phyloP scores from a whole-genome alignment of 352 stramenopile species.

The Phytophthora quininea region DNA sequence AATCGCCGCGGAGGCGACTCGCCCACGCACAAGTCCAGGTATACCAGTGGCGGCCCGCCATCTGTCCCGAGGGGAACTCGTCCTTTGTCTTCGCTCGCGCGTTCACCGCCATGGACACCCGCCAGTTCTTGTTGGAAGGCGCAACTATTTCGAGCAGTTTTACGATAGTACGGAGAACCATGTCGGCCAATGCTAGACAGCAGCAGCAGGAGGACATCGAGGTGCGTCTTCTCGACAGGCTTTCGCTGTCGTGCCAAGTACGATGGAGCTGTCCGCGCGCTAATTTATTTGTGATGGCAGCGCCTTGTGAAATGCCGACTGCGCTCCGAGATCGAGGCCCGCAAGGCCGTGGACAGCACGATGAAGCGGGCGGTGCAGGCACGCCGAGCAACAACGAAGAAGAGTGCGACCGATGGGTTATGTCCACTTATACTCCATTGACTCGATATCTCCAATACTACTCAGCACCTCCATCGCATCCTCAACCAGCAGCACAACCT shows the following conservation, averaged over 20 bases:
- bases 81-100: slow-evolving; percentile 50
- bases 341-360: slow-evolving; percentile 70
- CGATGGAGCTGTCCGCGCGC: neutral
- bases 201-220: slow-evolving; percentile 69
- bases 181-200: slow-evolving; percentile 54
- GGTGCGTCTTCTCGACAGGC: slow-evolving; percentile 22
- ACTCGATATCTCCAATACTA: neutral
- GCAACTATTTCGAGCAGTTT: slow-evolving; percentile 28
- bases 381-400: slow-evolving; percentile 32
- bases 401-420: slow-evolving; percentile 28
- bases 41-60: slow-evolving; percentile 59
- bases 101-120: slow-evolving; percentile 46
- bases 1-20: slow-evolving; percentile 58
- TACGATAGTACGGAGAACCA: slow-evolving; percentile 1
- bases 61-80: slow-evolving; percentile 49
- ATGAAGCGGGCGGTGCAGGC: slow-evolving; percentile 56
- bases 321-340: slow-evolving; percentile 74
- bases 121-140: neutral
- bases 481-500: too few relatives aligned
- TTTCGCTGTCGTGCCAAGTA: neutral
- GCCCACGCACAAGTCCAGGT: slow-evolving; percentile 63
- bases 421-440: neutral
- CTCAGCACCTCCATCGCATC: neutral
- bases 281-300: slow-evolving; percentile 22
- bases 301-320: slow-evolving; percentile 79